A percentile compares a stretch with the other conserved stretches of the same genome.
These are phyloP conservation scores for Zoysia japonica DNA, from an alignment of 176 grass and related monocot species.

Conservation along the genomic window DNA sequence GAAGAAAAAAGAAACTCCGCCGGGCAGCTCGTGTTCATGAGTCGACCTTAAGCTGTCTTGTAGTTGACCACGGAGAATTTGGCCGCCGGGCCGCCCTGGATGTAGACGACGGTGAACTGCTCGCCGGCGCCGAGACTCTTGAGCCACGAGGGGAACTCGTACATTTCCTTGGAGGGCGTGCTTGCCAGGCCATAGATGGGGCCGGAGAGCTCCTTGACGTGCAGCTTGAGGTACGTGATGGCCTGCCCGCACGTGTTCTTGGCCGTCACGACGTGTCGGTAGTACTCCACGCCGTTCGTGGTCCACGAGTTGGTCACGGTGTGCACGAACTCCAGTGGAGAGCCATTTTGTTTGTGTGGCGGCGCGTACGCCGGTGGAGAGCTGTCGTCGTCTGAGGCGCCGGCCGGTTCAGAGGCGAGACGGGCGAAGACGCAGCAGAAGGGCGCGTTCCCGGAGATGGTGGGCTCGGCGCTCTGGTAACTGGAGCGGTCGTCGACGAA, in stretches of 20 bases:
- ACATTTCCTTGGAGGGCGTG: slow-evolving; percentile 44
- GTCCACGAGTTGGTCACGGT: slow-evolving; percentile 65
- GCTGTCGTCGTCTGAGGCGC: slow-evolving; percentile 9
- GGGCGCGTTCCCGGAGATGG: slow-evolving; percentile 61
- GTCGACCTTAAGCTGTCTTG: slow-evolving; percentile 33
- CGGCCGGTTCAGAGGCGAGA: slow-evolving; percentile 32
- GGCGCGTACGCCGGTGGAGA: not conserved
- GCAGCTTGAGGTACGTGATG: slow-evolving; percentile 75
- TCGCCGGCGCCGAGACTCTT: slow-evolving; percentile 30
- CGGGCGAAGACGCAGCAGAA: slow-evolving; percentile 73
- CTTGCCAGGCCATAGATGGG: slow-evolving; percentile 57
- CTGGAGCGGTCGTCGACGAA: slow-evolving; percentile 72
- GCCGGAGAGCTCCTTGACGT: slow-evolving; percentile 48
- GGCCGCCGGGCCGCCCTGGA: slow-evolving; percentile 67
- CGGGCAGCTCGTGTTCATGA: not conserved
- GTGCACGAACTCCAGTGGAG: slow-evolving; percentile 72
- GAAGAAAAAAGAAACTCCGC: not conserved
- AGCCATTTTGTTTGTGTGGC: not conserved
- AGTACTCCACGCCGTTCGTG: slow-evolving; percentile 45
- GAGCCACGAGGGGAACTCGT: slow-evolving; percentile 65
- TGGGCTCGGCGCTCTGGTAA: slow-evolving; percentile 80
- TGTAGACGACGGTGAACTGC: slow-evolving; percentile 66
- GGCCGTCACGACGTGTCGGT: slow-evolving; percentile 64
- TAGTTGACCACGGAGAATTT: slow-evolving; percentile 56
- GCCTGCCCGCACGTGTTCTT: slow-evolving; percentile 55